Evolutionary conservation across 805 yeast species (phyloP).

Genomic region (Isabelozyma heimii): DNA sequence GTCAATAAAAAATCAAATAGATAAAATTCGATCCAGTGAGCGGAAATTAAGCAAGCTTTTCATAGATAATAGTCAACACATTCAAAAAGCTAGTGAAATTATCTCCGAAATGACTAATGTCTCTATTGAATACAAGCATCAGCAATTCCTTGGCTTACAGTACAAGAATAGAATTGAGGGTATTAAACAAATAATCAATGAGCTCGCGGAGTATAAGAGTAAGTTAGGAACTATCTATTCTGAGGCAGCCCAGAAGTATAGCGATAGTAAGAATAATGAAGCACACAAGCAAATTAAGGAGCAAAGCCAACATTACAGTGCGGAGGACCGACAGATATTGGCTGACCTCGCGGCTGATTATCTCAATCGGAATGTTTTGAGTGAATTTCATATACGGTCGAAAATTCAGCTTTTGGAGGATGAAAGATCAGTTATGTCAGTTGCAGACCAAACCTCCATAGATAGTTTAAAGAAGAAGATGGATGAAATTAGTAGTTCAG

Average conservation of each 20-base stretch:
- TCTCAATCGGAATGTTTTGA: conserved; percentile 35
- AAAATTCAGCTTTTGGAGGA: conserved; percentile 46
- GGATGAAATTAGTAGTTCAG: conserved; percentile 28
- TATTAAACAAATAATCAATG: conserved; percentile 21
- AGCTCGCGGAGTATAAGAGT: conserved; percentile 23
- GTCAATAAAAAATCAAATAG: conserved; percentile 40
- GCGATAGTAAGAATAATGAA: conserved; percentile 38
- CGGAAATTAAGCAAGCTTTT: conserved; percentile 18
- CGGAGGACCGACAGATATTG: conserved; percentile 37
- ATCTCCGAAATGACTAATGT: conserved; percentile 18
- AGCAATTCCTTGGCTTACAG: conserved; percentile 12
- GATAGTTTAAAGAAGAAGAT: conserved; percentile 40
- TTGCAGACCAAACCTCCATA: conserved; percentile 36
- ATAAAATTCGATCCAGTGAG: conserved; percentile 34
- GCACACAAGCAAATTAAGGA: conserved; percentile 35
- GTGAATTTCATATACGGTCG: conserved; percentile 33
- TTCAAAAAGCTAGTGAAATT: conserved; percentile 15
- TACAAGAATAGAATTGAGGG: conserved; percentile 15
- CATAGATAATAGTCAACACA: conserved; percentile 10
- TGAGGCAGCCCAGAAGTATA: conserved; percentile 30
- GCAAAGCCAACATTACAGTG: conserved; percentile 35
- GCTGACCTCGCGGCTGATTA: conserved; percentile 36
- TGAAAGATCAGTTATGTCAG: conserved; percentile 37
- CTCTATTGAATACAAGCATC: conserved; percentile 10
- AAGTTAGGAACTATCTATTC: conserved; percentile 29